Base-by-base conservation (phyloP, 345 rosid species). In the Linum lewisii region DNA sequence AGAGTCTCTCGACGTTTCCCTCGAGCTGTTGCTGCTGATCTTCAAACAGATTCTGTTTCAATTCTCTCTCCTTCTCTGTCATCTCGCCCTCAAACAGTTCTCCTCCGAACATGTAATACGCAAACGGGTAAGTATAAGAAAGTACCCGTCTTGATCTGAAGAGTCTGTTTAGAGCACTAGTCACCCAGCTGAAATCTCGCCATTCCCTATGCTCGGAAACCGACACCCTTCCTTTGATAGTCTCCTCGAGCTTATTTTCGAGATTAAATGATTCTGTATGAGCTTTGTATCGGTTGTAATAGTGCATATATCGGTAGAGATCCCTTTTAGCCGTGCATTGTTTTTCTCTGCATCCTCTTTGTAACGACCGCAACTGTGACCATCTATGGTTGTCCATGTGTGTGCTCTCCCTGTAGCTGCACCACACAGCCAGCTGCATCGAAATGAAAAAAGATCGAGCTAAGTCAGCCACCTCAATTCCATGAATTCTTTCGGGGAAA, bases 21-120 rank as follows among this genome's bases (percentile, higher is more conserved):
- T 91, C 98, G 34, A 91, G 94, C 73, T 87, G 98, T 66, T 91
- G 96, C 66, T 91, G 98, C 78, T 91, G 98, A 73, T 91, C 94
- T 80, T 91, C 98, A 64, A 88, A 92, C 32, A 92, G 75, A 67
- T 79, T 78, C 68, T 83, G 81, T 65, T 86, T 92, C 49, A 84
- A 76, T 51, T 75, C 90, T 67, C 90, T 82, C 62, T 80, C 88
- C 29, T 77, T 76, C 20, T 60, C 0, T 38, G 80, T 79, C 95
- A 88, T 88, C 73, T 83, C 92, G 65, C 84, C 95, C 54, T 67
- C 80, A 71, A 91, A 91, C 52, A 86, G 66, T 74, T 92, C 96
- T 7, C 86, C 90, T 2, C 96, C 98, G 72, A 92, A 92, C 95
- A 92, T 86, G 71, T 84, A 92, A 69, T 78, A 88, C 21, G 96